Evolutionary conservation across 352 stramenopile genomes (phyloP).

Genomic region (Hyaloperonospora brassicae): DNA sequence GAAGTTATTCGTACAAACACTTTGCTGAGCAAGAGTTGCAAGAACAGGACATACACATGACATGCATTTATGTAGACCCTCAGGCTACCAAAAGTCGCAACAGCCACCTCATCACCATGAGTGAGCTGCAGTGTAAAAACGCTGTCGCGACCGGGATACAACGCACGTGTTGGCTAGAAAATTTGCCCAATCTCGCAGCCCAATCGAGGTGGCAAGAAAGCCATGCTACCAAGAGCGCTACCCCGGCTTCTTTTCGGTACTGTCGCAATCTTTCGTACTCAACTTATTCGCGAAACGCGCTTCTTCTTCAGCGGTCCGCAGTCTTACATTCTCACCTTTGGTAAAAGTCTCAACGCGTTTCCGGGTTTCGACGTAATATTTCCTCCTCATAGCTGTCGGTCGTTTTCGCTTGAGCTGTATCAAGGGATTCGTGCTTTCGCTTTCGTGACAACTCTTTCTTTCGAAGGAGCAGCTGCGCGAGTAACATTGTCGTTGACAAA

Average conservation of each 20-base stretch:
- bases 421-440: slow-evolving; percentile 36
- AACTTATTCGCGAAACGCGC: no score
- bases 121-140: slow-evolving; percentile 47
- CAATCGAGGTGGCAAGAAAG: neutral
- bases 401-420: slow-evolving; percentile 3
- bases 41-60: no score
- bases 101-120: neutral
- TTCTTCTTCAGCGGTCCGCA: no score
- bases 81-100: neutral
- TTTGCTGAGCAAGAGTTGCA: no score
- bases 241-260: no score
- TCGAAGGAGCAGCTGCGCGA: slow-evolving; percentile 32
- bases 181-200: slow-evolving; percentile 10
- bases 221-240: no score
- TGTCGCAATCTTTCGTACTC: no score
- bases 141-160: slow-evolving; percentile 56
- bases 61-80: no score
- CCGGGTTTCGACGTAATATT: slow-evolving; percentile 3
- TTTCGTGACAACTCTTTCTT: slow-evolving; percentile 43
- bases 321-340: no score
- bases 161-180: slow-evolving; percentile 19
- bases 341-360: neutral
- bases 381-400: slow-evolving; percentile 6
- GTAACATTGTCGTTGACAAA: slow-evolving; percentile 51
- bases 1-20: no score